A percentile compares a stretch with the other conserved stretches of the same genome.
phyloP scores from a whole-genome alignment of 345 rosid species.

The Syzygium grande region DNA sequence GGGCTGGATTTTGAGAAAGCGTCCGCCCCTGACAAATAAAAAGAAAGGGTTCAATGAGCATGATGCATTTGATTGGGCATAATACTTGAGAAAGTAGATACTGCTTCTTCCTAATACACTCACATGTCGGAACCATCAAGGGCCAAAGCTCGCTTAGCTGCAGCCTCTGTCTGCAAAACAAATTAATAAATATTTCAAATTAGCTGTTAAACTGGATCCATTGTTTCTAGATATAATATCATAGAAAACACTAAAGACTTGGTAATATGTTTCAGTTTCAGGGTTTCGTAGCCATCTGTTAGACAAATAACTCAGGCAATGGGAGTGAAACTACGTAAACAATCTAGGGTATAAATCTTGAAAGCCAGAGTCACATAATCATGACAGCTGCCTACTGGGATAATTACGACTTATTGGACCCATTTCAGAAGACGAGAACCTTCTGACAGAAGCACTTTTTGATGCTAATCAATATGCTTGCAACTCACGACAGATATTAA shows the following conservation, averaged over 20 bases:
- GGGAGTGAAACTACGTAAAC: background rate
- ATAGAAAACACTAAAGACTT: background rate
- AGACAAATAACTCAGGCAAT: background rate
- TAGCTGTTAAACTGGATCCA: background rate
- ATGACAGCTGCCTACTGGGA: background rate
- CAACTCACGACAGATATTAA: background rate
- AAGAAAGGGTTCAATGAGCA: conserved; percentile 8
- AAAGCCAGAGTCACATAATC: background rate
- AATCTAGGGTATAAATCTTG: background rate
- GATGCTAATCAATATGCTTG: background rate
- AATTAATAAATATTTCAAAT: background rate
- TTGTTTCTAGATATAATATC: background rate
- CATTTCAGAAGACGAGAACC: background rate
- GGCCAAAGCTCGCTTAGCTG: conserved; percentile 66
- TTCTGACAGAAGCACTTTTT: background rate
- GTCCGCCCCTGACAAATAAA: conserved; percentile 58
- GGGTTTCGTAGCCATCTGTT: background rate
- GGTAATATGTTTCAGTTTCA: background rate
- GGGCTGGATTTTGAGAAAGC: conserved; percentile 74
- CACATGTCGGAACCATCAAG: conserved; percentile 80
- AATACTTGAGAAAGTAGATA: background rate
- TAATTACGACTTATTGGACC: background rate
- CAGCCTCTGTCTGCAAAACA: conserved; percentile 58
- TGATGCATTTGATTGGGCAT: background rate
- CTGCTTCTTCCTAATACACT: conserved; percentile 16